Percentiles rank a stretch among this genome's conserved stretches.
Evolutionary conservation across 2,329 filamentous ascomycete genomes (phyloP).

Genomic region (Byssoonygena ceratinophila): DNA sequence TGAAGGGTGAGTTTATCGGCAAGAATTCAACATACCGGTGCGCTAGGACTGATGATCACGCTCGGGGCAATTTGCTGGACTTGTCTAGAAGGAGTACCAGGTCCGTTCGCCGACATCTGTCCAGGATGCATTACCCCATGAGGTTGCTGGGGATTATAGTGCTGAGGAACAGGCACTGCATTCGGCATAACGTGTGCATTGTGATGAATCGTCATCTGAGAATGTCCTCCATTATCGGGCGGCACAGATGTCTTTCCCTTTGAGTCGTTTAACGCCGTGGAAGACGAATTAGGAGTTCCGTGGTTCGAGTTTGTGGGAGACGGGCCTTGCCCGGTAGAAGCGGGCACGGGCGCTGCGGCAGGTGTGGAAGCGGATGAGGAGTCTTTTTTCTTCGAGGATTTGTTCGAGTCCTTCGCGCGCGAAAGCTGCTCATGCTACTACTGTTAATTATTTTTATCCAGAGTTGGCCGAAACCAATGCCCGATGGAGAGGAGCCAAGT

Average conservation of each 20-base stretch:
- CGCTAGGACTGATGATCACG: constrained; percentile 89
- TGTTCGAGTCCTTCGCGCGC: constrained; percentile 75
- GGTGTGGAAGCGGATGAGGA: constrained; percentile 56
- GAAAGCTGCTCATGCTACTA: constrained; percentile 71
- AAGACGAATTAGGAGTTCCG: constrained; percentile 76
- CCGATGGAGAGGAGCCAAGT: constrained; percentile 17
- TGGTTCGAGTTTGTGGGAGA: constrained; percentile 52
- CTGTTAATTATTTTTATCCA: constrained; percentile 35
- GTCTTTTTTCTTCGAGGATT: constrained; percentile 60
- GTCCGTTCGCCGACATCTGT: constrained; percentile 40
- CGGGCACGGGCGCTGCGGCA: constrained; percentile 24
- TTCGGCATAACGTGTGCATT: constrained; percentile 23
- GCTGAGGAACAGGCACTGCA: constrained; percentile 27
- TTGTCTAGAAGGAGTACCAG: constrained; percentile 53
- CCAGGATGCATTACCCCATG: constrained; percentile 22
- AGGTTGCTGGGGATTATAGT: constrained; percentile 29
- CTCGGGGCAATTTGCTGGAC: constrained; percentile 60
- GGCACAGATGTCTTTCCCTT: constrained; percentile 61
- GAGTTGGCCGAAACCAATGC: constrained; percentile 1
- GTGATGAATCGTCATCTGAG: constrained; percentile 20
- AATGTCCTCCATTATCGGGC: constrained; percentile 28
- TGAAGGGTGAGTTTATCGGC: neutral
- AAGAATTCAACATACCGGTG: constrained; percentile 56
- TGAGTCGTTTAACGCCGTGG: constrained; percentile 72
- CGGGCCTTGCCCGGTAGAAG: constrained; percentile 31